Base-by-base conservation (phyloP, 106 monocot species). In the Triglochin maritima region DNA sequence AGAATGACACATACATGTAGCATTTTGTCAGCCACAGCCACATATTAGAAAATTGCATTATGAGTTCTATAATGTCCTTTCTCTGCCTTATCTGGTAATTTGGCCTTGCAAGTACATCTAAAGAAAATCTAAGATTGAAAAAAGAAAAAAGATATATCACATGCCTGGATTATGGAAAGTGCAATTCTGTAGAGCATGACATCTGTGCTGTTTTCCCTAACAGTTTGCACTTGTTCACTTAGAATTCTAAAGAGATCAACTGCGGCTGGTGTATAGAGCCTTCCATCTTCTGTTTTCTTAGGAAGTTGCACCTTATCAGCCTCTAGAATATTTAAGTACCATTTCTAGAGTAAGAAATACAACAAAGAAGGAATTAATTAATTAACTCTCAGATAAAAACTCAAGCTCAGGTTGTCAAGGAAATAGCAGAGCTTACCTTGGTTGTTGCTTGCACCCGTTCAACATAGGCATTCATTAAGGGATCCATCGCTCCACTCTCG, bases 401-500 rank as follows among this genome's bases (percentile, higher is more conserved):
- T 29, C 29, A 1, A 29, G 29, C 29, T 29, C 29, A 29, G 29
- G 29, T 29, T 3, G 4, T 54, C 16, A 69, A 59, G 47, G 6
- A 17, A 71, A 12, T 49, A 15, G 3, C 46, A 68, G 46, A 70
- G 46, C 44, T 29, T 74, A 90, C 96, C 87, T 81, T 83, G 6
- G 83, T 91, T 69, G 91, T 86, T 78, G 84, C 84, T 81, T 98
- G 96, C 88, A 91, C 88, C 57, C 96, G 67, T 71, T 98, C 91
- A 77, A 98, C 84, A 81, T 98, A 98, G 53, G 91, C 88, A 92
- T 98, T 92, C 91, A 98, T 98, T 44, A 98, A 80, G 7, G 96
- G 96, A 80, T 98, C 96, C 96, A 98, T 92, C 57, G 91, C 83
- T 78, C 96, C 96, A 81, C 96, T 98, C 82, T 98, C 96, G 50